Base-by-base conservation (phyloP, 2,329 filamentous ascomycete genomes). In the Fusarium piperis region DNA sequence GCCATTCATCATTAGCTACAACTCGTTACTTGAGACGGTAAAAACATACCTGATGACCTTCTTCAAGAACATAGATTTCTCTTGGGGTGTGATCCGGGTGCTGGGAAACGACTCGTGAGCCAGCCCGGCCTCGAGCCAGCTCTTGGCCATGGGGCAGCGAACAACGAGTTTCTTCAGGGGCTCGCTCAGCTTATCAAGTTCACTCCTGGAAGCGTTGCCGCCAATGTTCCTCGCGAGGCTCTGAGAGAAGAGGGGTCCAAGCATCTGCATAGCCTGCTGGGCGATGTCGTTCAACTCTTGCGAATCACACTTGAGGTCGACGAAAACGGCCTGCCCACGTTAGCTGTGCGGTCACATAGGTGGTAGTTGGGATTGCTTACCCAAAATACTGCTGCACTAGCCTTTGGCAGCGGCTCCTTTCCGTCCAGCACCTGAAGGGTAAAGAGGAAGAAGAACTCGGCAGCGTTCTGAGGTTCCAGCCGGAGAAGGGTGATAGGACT, bases 311-410 rank as follows among this genome's bases (percentile, higher is more conserved):
- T 79, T 85, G n/a, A 86, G 81, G 23, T 81, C 78, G 28, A 89
- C 82, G 75, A 90, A 90, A 1, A 83, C 83, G 6, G 85, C 83
- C 89, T 91, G 55, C 13, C 28, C 62, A 71, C 61, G 58, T 66
- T 32, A 66, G 58, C 13, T 30, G 2, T 2, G 16, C 10, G 3
- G 9, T 2, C 7, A 15, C 3, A n/a, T 39, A 7, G 3, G 20
- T 18, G n/a, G 9, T 18, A 9, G 41, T 3, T 2, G 32, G 3
- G 1, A 2, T 12, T 30, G 39, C 85, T 73, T 81, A 92, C 90
- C 93, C 94, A 96, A 68, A 97, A 93, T 30, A 92, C 89, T 10
- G 91, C 89, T 2, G 93, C 89, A 3, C 92, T 89, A 32, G 88
- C 88, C 81, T 96, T 97, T 0, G 93, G 92, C 11, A 97, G 83